These are phyloP conservation scores for Pichia deserticola DNA, from an alignment of 805 yeast genomes.

Conservation along the genomic window DNA sequence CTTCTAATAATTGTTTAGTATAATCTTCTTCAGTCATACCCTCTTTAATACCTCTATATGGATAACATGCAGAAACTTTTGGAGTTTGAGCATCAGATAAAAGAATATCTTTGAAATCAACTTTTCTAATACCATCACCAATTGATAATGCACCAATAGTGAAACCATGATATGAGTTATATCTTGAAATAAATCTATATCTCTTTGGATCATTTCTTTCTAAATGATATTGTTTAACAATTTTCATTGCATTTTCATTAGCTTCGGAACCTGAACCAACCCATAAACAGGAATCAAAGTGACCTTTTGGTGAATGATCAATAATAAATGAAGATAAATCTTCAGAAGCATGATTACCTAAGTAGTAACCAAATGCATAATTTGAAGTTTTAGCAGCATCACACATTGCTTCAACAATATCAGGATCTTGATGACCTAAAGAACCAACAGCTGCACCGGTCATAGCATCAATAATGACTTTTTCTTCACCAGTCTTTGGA, in stretches of 20 bases:
- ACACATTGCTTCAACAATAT: constrained; percentile 32
- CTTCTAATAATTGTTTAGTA: constrained; percentile 28
- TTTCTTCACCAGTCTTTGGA: constrained; percentile 32
- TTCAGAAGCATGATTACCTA: constrained; percentile 36
- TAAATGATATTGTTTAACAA: constrained; percentile 44
- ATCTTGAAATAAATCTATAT: constrained; percentile 35
- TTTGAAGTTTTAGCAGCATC: constrained; percentile 30
- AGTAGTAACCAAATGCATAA: constrained; percentile 29
- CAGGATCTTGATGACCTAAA: constrained; percentile 37
- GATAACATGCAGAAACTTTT: constrained; percentile 23
- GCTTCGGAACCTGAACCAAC: constrained; percentile 75
- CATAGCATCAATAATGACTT: constrained; percentile 34
- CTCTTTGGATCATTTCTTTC: constrained; percentile 37
- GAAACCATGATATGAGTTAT: constrained; percentile 42
- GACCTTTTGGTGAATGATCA: constrained; percentile 32
- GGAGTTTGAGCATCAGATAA: constrained; percentile 20
- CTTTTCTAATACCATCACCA: constrained; percentile 31
- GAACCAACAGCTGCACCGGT: constrained; percentile 52
- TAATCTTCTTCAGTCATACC: constrained; percentile 30
- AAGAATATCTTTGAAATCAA: constrained; percentile 26
- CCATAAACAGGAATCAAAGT: constrained; percentile 36
- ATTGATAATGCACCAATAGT: constrained; percentile 40
- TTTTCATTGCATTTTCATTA: constrained; percentile 70
- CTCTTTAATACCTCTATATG: constrained; percentile 15
- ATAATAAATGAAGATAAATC: constrained; percentile 38